A percentile compares a stretch with the other conserved stretches of the same genome.
phyloP scores from a whole-genome alignment of 2,329 filamentous ascomycete species.

The Nemania sp. region DNA sequence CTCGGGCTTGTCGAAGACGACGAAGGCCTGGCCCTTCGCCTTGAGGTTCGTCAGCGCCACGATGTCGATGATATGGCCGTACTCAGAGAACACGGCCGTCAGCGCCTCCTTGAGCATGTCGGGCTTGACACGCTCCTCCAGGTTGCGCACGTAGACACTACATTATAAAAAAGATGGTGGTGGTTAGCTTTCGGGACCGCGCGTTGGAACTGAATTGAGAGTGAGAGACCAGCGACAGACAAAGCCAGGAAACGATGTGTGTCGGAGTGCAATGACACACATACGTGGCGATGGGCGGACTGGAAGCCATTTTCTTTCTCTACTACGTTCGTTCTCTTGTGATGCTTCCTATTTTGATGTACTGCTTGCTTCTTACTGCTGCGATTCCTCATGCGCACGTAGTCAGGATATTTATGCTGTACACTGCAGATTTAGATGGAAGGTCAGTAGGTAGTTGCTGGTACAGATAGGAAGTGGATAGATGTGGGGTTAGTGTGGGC shows the following conservation, averaged over 20 bases:
- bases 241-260: conserved; percentile 55
- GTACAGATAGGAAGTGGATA: too few relatives aligned
- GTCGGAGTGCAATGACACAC: conserved; percentile 81
- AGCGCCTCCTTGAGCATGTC: conserved; percentile 80
- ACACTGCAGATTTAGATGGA: not conserved
- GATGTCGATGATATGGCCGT: conserved; percentile 86
- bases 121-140: conserved; percentile 91
- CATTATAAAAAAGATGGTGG: conserved; percentile 9
- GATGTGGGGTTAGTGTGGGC: too few relatives aligned
- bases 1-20: conserved; percentile 87
- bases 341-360: conserved; percentile 14
- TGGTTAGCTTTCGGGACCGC: conserved; percentile 29
- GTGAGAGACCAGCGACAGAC: conserved; percentile 32
- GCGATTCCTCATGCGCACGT: too few relatives aligned
- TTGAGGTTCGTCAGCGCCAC: conserved; percentile 90
- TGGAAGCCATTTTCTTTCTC: conserved; percentile 52
- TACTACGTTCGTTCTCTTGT: not conserved
- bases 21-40: conserved; percentile 94
- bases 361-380: conserved; percentile 10
- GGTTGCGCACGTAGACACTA: conserved; percentile 81
- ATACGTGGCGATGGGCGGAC: conserved; percentile 72
- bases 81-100: conserved; percentile 84
- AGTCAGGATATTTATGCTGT: not conserved
- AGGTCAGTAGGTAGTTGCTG: not conserved
- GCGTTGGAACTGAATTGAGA: not conserved